Evolutionary conservation across 2,329 filamentous ascomycete genomes (phyloP).

Genomic region (Tolypocladium sp.): DNA sequence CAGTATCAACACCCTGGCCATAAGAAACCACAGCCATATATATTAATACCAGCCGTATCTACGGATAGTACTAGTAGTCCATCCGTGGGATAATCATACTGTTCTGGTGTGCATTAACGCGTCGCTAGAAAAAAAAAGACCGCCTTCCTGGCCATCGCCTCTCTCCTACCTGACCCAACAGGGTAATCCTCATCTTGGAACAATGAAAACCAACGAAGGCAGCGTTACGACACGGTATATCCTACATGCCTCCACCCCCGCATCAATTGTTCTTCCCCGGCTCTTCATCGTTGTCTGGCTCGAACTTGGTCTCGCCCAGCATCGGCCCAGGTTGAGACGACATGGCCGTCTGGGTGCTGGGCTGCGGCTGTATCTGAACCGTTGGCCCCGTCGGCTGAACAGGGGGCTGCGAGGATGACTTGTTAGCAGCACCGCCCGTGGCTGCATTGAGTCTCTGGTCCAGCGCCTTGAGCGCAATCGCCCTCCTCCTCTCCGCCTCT

Average conservation of each 20-base stretch:
- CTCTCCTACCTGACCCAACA: background rate
- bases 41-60: background rate
- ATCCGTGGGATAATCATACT: background rate
- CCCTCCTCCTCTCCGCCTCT: conserved; percentile 83
- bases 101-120: background rate
- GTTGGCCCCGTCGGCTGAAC: conserved; percentile 40
- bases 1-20: background rate
- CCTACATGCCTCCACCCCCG: background rate
- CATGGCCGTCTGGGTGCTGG: conserved; percentile 49
- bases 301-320: conserved; percentile 62
- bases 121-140: background rate
- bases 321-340: conserved; percentile 43
- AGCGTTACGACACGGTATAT: too few species aligned
- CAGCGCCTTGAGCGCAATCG: conserved; percentile 80
- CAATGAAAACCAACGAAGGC: background rate
- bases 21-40: background rate
- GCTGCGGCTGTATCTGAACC: conserved; percentile 47
- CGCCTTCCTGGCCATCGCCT: background rate
- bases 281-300: conserved; percentile 48
- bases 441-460: conserved; percentile 90
- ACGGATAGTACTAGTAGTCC: background rate
- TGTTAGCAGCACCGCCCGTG: conserved; percentile 37
- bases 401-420: conserved; percentile 21
- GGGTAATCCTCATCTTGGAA: background rate
- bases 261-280: conserved; percentile 18